Evolutionary conservation across 306 rosid genomes (phyloP).

Genomic region (Vigna nakashimae): DNA sequence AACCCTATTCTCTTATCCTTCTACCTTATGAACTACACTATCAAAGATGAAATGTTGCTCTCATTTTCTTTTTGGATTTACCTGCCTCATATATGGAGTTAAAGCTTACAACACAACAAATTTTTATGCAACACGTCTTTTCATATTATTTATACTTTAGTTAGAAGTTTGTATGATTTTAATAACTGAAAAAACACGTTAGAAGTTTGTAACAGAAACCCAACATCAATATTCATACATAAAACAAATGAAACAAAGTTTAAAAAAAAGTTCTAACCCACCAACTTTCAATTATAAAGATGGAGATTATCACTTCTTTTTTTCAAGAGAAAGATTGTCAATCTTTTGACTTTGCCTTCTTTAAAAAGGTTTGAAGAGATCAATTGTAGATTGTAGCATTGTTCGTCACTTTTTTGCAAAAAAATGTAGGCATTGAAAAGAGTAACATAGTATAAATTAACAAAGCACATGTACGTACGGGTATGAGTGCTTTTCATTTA

Average conservation of each 20-base stretch:
- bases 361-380: neutral
- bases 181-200: too few species aligned
- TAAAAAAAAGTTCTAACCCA: neutral
- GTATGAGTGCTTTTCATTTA: too few species aligned
- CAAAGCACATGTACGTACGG: too few species aligned
- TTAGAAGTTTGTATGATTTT: too few species aligned
- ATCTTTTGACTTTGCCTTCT: neutral
- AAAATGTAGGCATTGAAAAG: too few species aligned
- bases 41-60: neutral
- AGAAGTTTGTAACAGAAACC: too few species aligned
- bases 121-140: neutral
- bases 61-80: neutral
- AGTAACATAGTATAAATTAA: too few species aligned
- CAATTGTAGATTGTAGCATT: neutral
- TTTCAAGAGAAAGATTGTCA: neutral
- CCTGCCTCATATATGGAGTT: neutral
- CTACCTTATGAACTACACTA: neutral
- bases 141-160: too few species aligned
- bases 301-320: neutral
- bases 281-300: neutral
- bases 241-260: neutral
- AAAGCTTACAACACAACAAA: neutral
- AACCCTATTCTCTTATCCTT: conserved; percentile 23
- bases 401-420: neutral
- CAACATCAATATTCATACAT: neutral